phyloP scores from a whole-genome alignment of 2,329 filamentous ascomycete species.

The Penicillium italicum region DNA sequence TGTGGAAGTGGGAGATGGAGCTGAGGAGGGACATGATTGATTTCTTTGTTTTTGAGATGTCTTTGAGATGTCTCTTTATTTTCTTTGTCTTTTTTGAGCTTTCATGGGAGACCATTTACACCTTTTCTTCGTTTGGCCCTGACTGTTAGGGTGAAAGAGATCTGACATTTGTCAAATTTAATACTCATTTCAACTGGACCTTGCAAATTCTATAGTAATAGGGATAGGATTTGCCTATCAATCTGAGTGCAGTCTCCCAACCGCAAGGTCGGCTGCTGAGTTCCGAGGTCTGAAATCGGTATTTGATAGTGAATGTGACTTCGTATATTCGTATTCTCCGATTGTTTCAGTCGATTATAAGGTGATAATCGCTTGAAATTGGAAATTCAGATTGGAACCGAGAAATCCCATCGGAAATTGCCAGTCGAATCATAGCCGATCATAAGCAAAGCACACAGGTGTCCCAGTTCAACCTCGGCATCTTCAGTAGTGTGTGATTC shows the following conservation, averaged over 20 bases:
- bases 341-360: neutral
- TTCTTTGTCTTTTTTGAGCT: neutral
- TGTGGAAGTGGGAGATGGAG: neutral
- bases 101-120: neutral
- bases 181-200: neutral
- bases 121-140: neutral
- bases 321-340: neutral
- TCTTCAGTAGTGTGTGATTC: constrained; percentile 24
- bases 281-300: constrained; percentile 25
- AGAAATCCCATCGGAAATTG: constrained; percentile 1
- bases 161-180: neutral
- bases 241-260: neutral
- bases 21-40: neutral
- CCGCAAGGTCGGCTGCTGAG: constrained; percentile 15
- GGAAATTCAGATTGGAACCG: neutral
- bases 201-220: neutral
- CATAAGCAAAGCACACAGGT: neutral
- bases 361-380: neutral
- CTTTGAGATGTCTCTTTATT: neutral
- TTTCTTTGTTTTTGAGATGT: neutral
- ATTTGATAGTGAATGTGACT: constrained; percentile 17
- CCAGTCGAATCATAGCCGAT: neutral
- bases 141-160: neutral
- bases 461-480: constrained; percentile 28
- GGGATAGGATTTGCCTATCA: neutral